phyloP scores from a whole-genome alignment of 108 stramenopile species.

The Fragilariopsis cylindrus region DNA sequence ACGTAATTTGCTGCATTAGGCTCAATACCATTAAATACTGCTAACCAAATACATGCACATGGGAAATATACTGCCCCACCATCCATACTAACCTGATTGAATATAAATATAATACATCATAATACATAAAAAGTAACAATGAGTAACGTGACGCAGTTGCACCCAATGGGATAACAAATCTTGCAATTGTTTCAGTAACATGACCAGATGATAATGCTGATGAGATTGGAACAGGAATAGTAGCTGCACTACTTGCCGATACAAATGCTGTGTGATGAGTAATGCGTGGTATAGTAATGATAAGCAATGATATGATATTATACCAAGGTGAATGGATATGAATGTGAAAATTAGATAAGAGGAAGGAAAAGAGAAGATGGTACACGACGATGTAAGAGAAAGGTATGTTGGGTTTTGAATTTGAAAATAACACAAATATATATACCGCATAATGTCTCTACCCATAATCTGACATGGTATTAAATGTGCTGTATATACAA shows the following conservation, averaged over 20 bases:
- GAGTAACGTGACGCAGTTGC: not conserved
- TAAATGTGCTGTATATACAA: no score
- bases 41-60: constrained; percentile 31
- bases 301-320: no score
- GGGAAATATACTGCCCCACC: constrained; percentile 25
- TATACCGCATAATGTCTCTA: no score
- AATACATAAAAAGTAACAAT: no score
- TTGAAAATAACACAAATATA: constrained; percentile 27
- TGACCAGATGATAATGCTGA: constrained; percentile 21
- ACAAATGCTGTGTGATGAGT: constrained; percentile 19
- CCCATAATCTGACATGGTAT: no score
- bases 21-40: constrained; percentile 32
- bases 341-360: no score
- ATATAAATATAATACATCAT: no score
- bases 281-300: no score
- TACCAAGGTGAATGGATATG: no score
- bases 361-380: no score
- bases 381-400: constrained; percentile 10
- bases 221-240: constrained; percentile 25
- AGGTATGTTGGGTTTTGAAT: constrained; percentile 26
- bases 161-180: constrained; percentile 38
- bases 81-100: constrained; percentile 28
- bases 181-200: constrained; percentile 29
- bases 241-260: constrained; percentile 38
- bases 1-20: constrained; percentile 19